Evolutionary conservation across 1,139 yeast species (phyloP).

Genomic region (Geotrichum macrosporum): DNA sequence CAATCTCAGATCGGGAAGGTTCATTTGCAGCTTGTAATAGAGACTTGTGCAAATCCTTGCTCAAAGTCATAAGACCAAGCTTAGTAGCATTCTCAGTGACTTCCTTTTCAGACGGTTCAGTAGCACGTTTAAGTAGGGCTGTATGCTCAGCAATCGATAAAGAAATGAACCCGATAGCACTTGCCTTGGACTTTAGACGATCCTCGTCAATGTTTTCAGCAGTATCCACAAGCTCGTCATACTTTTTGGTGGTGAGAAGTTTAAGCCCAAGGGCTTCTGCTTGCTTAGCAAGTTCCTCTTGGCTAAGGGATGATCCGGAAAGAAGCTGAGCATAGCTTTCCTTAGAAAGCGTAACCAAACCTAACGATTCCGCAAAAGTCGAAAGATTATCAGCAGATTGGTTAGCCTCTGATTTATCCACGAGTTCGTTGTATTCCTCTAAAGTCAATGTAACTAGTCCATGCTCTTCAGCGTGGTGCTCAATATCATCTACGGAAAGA

Average conservation of each 20-base stretch:
- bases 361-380: conserved; percentile 11
- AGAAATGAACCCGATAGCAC: conserved; percentile 40
- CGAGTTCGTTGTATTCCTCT: conserved; percentile 42
- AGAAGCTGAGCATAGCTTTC: conserved; percentile 21
- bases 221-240: conserved; percentile 11
- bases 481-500: conserved; percentile 42
- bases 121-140: conserved; percentile 26
- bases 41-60: conserved; percentile 29
- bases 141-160: conserved; percentile 39
- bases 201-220: conserved; percentile 18
- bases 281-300: conserved; percentile 19
- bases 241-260: conserved; percentile 10
- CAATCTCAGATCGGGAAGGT: conserved; percentile 26
- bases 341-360: conserved; percentile 19
- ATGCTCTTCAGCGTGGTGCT: conserved; percentile 48
- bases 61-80: conserved; percentile 30
- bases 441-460: conserved; percentile 49
- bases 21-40: conserved; percentile 23
- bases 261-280: conserved; percentile 10
- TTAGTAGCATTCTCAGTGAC: conserved; percentile 38
- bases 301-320: conserved; percentile 26
- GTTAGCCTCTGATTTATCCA: conserved; percentile 22
- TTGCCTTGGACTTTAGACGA: conserved; percentile 26
- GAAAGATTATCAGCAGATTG: conserved; percentile 26
- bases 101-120: conserved; percentile 27